A percentile compares a stretch with the other conserved stretches of the same genome.
Evolutionary conservation across 1,284 basidiomycete species (phyloP).

Genomic region (Somion occarium): DNA sequence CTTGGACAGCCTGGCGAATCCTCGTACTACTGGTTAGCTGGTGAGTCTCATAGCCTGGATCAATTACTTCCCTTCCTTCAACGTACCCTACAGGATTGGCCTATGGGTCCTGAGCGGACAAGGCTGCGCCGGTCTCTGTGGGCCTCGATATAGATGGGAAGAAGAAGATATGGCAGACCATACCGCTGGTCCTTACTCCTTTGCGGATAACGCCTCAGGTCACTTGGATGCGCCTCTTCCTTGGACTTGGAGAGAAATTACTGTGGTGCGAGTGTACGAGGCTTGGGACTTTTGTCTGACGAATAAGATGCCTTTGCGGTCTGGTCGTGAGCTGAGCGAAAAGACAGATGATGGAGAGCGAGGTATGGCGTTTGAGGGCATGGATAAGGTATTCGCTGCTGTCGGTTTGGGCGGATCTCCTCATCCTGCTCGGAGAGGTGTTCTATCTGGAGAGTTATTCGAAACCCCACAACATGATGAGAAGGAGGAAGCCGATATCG

Average conservation of each 20-base stretch:
- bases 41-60: too few relatives aligned
- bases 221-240: slow-evolving; percentile 44
- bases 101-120: slow-evolving; percentile 74
- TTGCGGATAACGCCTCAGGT: slow-evolving; percentile 40
- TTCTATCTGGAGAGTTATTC: slow-evolving; percentile 60
- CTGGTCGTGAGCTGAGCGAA: slow-evolving; percentile 26
- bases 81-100: slow-evolving; percentile 48
- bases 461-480: slow-evolving; percentile 35
- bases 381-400: slow-evolving; percentile 66
- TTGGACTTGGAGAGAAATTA: slow-evolving; percentile 75
- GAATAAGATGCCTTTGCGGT: slow-evolving; percentile 32
- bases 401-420: slow-evolving; percentile 54
- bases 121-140: slow-evolving; percentile 74
- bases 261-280: slow-evolving; percentile 67
- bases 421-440: slow-evolving; percentile 46
- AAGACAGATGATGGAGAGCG: slow-evolving; percentile 27
- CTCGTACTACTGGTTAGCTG: slow-evolving; percentile 62
- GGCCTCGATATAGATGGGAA: slow-evolving; percentile 77
- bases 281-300: slow-evolving; percentile 78
- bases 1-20: slow-evolving; percentile 68
- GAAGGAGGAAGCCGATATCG: slow-evolving; percentile 18
- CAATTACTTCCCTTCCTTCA: slow-evolving; percentile 47
- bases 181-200: slow-evolving; percentile 36
- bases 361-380: slow-evolving; percentile 41
- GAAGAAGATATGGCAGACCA: slow-evolving; percentile 63